phyloP scores from a whole-genome alignment of 192 early-diverging fungal species.

The Kappamyces sp. region DNA sequence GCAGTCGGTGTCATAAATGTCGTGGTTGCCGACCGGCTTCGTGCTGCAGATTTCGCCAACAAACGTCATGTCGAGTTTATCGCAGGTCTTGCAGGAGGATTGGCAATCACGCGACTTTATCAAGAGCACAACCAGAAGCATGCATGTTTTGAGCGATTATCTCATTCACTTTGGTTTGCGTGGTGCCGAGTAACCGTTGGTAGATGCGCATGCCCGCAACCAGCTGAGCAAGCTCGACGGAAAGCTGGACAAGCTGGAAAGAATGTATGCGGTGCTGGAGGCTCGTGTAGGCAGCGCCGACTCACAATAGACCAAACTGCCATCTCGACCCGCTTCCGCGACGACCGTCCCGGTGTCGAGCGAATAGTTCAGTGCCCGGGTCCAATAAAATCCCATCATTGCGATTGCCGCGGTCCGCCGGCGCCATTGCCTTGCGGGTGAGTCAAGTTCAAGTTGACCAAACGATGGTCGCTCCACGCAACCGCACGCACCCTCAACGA shows the following conservation, averaged over 20 bases:
- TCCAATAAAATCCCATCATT: too few species aligned
- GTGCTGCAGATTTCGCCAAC: conserved; percentile 1
- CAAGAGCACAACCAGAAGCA: not conserved
- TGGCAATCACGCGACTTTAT: conserved; percentile 9
- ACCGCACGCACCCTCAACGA: conserved; percentile 7
- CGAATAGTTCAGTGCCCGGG: too few species aligned
- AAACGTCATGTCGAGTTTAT: conserved; percentile 4
- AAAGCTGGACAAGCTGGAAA: conserved; percentile 12
- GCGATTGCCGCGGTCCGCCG: too few species aligned
- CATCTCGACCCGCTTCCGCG: not conserved
- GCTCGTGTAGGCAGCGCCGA: not conserved
- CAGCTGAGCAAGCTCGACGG: conserved; percentile 3
- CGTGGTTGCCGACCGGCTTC: not conserved
- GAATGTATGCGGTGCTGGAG: conserved; percentile 4
- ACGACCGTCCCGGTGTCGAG: not conserved
- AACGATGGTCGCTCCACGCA: conserved; percentile 1
- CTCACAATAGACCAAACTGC: not conserved
- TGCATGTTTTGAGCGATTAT: not conserved
- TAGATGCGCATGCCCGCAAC: conserved; percentile 7
- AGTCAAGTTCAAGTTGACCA: not conserved
- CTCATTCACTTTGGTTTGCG: conserved; percentile 7
- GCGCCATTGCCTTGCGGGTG: conserved; percentile 1
- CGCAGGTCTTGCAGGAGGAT: conserved; percentile 14
- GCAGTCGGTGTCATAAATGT: not conserved
- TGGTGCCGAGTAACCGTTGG: not conserved